Evolutionary conservation across 371 early-diverging fungal species (phyloP), one percentile per base, ranked within the genome.

Genomic region (Coemansia sp.): DNA sequence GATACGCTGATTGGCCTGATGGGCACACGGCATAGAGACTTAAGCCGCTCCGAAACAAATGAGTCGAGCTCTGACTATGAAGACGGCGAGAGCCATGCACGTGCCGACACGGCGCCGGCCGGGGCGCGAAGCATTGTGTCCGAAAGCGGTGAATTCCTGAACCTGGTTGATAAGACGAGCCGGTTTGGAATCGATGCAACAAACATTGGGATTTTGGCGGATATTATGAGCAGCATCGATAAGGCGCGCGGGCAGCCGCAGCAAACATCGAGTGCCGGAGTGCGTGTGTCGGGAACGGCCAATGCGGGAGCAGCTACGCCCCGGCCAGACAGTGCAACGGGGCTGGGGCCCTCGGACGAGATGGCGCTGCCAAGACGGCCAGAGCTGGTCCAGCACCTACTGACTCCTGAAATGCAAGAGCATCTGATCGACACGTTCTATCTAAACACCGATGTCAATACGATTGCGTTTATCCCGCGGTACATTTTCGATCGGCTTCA

Each of bases 371-470:
- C 14, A 6, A 48, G 20, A 39, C 48, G 26, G 18, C 48, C 44
- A 6, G 55, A 28, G 2, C 40, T 55, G 3, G 18, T 51, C 9
- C 55, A 54, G 42, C 33, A n/a, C 30, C 58, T 77, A 1, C 62
- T 64, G 42, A 39, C 62, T 9, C 16, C 57, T 3, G 66, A 51
- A 6, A 48, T 75, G 51, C 65, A 51, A 2, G 57, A 61, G 20
- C 69, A 69, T 9, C 62, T 77, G 42, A 44, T 77, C 21, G 78
- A 75, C 18, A 65, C 55, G 59, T 77, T 77, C 65, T 77, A 69
- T 57, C n/a, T 26, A 40, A 61, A 68, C 52, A 54, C 75, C 8
- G 78, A 75, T 44, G 59, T 69, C 59, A 62, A 62, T 64, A 75
- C 62, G 37, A 62, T 75, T 20, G 61, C 77, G 25, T 62, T 69